Evolutionary conservation across 2,329 filamentous ascomycete species (phyloP).

Genomic region (Coleophoma cylindrospora): DNA sequence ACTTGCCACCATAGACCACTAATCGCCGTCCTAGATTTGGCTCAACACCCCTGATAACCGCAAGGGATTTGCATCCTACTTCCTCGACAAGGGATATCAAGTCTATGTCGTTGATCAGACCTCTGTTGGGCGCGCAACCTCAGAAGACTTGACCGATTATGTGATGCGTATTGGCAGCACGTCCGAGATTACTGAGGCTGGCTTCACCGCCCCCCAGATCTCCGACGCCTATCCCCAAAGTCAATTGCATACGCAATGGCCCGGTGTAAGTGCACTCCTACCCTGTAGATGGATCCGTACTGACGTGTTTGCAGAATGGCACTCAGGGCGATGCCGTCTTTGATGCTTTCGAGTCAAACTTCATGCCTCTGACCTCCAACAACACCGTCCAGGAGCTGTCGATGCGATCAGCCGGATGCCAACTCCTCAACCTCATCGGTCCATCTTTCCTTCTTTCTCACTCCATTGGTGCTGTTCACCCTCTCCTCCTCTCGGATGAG

Average conservation of each 20-base stretch:
- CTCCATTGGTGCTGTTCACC: constrained; percentile 20
- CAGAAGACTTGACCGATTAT: constrained; percentile 16
- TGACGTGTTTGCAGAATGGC: constrained; percentile 13
- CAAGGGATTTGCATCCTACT: constrained; percentile 40
- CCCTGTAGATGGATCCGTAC: background rate
- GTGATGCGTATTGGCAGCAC: constrained; percentile 14
- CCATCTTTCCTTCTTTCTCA: constrained; percentile 27
- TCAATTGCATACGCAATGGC: constrained; percentile 31
- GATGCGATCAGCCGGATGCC: constrained; percentile 24
- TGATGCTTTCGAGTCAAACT: constrained; percentile 24
- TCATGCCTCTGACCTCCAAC: constrained; percentile 24
- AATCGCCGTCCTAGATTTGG: constrained; percentile 26
- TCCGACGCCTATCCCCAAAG: constrained; percentile 22
- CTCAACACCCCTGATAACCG: constrained; percentile 40
- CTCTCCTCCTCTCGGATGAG: constrained; percentile 21
- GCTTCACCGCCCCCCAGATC: constrained; percentile 15
- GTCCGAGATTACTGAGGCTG: constrained; percentile 13
- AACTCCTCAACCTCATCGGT: constrained; percentile 23
- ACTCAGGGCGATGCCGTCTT: constrained; percentile 24
- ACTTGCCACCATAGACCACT: background rate
- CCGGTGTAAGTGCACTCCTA: constrained; percentile 12
- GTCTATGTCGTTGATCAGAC: constrained; percentile 32
- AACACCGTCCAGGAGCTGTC: constrained; percentile 21
- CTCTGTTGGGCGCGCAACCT: constrained; percentile 14
- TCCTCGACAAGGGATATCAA: constrained; percentile 35